Evolutionary conservation across 176 grass and related monocot genomes (phyloP).

Genomic region (Carex kokanica): DNA sequence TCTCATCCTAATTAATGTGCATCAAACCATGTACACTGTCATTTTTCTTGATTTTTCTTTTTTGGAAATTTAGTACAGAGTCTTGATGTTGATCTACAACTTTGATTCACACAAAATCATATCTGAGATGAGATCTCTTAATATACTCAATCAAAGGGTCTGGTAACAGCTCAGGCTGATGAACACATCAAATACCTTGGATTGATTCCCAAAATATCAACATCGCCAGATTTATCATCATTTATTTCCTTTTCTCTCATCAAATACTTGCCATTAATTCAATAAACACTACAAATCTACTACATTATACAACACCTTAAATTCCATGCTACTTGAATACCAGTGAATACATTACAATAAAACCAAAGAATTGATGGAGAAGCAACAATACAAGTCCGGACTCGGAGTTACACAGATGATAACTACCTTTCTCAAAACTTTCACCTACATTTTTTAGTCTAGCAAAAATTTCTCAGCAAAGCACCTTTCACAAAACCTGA

Average conservation of each 20-base stretch:
- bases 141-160: no score
- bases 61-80: no score
- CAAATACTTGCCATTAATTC: neutral
- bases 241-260: neutral
- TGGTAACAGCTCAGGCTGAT: no score
- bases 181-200: no score
- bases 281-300: neutral
- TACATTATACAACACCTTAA: neutral
- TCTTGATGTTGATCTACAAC: no score
- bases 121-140: no score
- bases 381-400: neutral
- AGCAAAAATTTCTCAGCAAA: neutral
- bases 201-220: no score
- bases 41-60: no score
- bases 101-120: no score
- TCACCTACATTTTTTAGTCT: neutral
- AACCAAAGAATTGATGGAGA: neutral
- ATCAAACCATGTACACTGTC: no score
- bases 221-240: neutral
- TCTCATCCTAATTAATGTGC: no score
- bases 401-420: neutral
- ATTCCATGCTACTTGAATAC: neutral
- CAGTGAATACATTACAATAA: neutral
- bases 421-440: conserved; percentile 7
- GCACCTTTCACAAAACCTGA: conserved; percentile 39